Percentiles rank a stretch among this genome's conserved stretches.
phyloP scores from a whole-genome alignment of 2,329 filamentous ascomycete genomes.

The Fusarium sp. region DNA sequence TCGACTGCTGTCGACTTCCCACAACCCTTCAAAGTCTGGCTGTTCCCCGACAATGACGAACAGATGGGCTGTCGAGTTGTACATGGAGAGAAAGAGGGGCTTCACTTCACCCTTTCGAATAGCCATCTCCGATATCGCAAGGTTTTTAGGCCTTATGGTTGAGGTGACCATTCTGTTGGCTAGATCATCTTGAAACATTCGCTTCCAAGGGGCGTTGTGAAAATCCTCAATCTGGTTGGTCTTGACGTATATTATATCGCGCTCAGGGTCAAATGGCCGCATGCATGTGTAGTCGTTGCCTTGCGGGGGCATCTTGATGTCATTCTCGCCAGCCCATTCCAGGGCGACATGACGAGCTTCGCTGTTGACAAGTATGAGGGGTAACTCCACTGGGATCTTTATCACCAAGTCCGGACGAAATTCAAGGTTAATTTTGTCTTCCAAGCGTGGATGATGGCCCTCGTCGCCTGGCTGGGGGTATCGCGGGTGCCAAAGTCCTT shows the following conservation, averaged over 20 bases:
- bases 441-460: neutral
- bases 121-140: neutral
- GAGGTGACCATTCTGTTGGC: neutral
- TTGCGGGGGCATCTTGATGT: neutral
- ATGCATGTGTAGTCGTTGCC: neutral
- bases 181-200: neutral
- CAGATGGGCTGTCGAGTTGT: neutral
- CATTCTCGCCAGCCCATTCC: neutral
- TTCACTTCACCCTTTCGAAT: neutral
- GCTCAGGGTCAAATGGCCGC: neutral
- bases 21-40: neutral
- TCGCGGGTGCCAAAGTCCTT: constrained; percentile 8
- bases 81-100: rapidly evolving
- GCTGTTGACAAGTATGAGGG: constrained; percentile 2
- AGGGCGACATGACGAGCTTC: constrained; percentile 10
- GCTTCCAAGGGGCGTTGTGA: neutral
- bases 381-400: neutral
- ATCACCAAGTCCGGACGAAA: constrained; percentile 10
- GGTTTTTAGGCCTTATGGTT: neutral
- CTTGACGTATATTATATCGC: constrained; percentile 19
- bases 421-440: neutral
- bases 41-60: constrained; percentile 7
- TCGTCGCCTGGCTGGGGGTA: neutral
- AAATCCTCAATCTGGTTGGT: neutral
- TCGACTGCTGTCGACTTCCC: constrained; percentile 2